These are phyloP conservation scores for Ustilago nuda DNA, from an alignment of 1,284 basidiomycete genomes.

Conservation along the genomic window DNA sequence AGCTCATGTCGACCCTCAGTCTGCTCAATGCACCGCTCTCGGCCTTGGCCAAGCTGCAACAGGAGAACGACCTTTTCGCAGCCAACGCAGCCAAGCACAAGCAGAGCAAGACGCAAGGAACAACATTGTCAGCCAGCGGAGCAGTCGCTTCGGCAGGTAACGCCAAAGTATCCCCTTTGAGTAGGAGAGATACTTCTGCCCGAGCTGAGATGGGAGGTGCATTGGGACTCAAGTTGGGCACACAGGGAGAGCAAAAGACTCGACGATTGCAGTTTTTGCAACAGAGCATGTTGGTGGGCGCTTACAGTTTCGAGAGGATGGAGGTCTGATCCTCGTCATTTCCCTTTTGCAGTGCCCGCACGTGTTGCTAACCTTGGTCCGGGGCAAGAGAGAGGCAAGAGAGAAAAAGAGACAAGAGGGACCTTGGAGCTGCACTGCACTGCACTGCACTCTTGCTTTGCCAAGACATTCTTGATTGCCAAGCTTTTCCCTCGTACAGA, in stretches of 20 bases:
- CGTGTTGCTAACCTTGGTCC: conserved; percentile 1
- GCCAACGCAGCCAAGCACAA: conserved; percentile 5
- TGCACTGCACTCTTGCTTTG: background rate
- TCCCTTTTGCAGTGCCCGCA: background rate
- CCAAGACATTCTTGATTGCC: conserved; percentile 31
- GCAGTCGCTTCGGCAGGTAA: conserved; percentile 44
- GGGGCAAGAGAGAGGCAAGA: background rate
- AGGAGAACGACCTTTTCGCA: conserved; percentile 30
- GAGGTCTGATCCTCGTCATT: conserved; percentile 28
- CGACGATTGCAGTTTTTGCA: conserved; percentile 39
- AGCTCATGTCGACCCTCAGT: conserved; percentile 29
- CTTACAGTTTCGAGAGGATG: conserved; percentile 49
- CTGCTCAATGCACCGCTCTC: conserved; percentile 49
- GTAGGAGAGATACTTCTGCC: conserved; percentile 30
- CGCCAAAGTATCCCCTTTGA: conserved; percentile 25
- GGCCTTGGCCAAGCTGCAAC: conserved; percentile 50
- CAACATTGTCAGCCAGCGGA: conserved; percentile 30
- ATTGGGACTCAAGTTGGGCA: conserved; percentile 44
- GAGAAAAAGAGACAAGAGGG: background rate
- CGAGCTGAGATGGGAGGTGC: conserved; percentile 56
- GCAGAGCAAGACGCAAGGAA: conserved; percentile 4
- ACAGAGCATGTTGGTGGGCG: conserved; percentile 55
- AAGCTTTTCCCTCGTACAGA: background rate
- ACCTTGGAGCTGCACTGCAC: conserved; percentile 14
- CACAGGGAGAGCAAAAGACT: conserved; percentile 39